These are phyloP conservation scores for Chiua virens DNA, from an alignment of 768 basidiomycete species.

Conservation along the genomic window DNA sequence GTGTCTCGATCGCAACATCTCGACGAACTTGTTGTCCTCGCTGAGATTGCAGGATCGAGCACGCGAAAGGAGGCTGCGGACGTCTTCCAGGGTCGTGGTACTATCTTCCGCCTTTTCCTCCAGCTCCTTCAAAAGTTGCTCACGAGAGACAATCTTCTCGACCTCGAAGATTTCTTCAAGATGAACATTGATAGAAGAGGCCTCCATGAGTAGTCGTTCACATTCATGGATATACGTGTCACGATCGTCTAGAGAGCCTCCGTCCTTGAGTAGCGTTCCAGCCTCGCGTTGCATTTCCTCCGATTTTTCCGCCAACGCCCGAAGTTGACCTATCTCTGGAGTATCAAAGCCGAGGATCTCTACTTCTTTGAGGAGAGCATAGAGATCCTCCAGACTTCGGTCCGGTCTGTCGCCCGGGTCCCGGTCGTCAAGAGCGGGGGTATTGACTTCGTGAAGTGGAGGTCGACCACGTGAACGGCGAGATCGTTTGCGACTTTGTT, in stretches of 20 bases:
- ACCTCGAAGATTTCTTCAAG: conserved; percentile 78
- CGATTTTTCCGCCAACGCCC: conserved; percentile 55
- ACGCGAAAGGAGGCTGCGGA: conserved; percentile 68
- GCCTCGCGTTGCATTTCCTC: conserved; percentile 65
- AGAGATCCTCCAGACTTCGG: conserved; percentile 67
- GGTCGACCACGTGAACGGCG: conserved; percentile 60
- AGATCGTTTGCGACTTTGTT: conserved; percentile 77
- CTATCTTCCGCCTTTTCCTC: conserved; percentile 71
- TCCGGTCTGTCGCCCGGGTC: conserved; percentile 73
- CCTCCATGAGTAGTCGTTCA: conserved; percentile 65
- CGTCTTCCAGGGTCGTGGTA: conserved; percentile 69
- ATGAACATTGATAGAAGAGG: conserved; percentile 77
- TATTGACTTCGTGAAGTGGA: conserved; percentile 44
- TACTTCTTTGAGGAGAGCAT: conserved; percentile 67
- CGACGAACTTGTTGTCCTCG: conserved; percentile 62
- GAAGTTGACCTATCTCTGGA: conserved; percentile 64
- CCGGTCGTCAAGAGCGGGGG: conserved; percentile 28
- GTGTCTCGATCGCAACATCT: conserved; percentile 62
- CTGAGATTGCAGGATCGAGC: conserved; percentile 68
- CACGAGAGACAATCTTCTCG: conserved; percentile 77
- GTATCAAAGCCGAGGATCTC: conserved; percentile 82
- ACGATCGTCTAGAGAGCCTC: conserved; percentile 44
- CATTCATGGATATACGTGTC: conserved; percentile 65
- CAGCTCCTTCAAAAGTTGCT: conserved; percentile 74
- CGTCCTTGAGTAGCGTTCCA: conserved; percentile 46